Percentiles rank a stretch among this genome's conserved stretches.
phyloP scores from a whole-genome alignment of 2,329 filamentous ascomycete species.

The Ilyonectria destructans region DNA sequence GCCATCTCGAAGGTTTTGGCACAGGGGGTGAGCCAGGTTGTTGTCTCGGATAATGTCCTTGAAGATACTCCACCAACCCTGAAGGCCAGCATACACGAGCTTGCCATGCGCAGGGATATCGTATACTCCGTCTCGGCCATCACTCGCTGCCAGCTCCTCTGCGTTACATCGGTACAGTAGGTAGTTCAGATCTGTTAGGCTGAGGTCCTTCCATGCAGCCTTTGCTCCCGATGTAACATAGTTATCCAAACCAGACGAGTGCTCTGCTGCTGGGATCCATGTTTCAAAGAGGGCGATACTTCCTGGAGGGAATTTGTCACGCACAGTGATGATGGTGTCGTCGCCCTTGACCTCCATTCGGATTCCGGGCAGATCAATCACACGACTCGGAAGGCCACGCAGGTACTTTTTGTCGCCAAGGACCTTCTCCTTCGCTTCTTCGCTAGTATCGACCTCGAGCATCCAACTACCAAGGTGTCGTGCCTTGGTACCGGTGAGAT shows the following conservation, averaged over 20 bases:
- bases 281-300: slow-evolving; percentile 97
- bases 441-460: slow-evolving; percentile 87
- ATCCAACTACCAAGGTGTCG: slow-evolving; percentile 93
- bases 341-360: slow-evolving; percentile 80
- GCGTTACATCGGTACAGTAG: slow-evolving; percentile 92
- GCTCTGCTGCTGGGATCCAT: slow-evolving; percentile 91
- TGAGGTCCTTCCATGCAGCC: slow-evolving; percentile 82
- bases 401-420: slow-evolving; percentile 80
- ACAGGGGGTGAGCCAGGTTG: slow-evolving; percentile 92
- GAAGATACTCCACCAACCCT: slow-evolving; percentile 97
- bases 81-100: slow-evolving; percentile 95
- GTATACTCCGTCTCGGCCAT: slow-evolving; percentile 89
- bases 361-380: slow-evolving; percentile 82
- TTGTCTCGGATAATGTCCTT: slow-evolving; percentile 90
- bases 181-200: slow-evolving; percentile 90
- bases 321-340: slow-evolving; percentile 85
- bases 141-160: slow-evolving; percentile 86
- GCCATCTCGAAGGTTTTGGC: slow-evolving; percentile 91
- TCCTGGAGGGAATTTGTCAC: slow-evolving; percentile 89
- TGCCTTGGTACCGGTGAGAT: slow-evolving; percentile 87
- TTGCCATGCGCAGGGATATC: slow-evolving; percentile 87
- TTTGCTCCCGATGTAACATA: slow-evolving; percentile 88
- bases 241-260: slow-evolving; percentile 86
- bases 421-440: slow-evolving; percentile 77
- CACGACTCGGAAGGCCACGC: slow-evolving; percentile 86